Percentiles rank a stretch among this genome's conserved stretches.
These are phyloP conservation scores for Lathyrus aphaca DNA, from an alignment of 306 rosid genomes.

Conservation along the genomic window DNA sequence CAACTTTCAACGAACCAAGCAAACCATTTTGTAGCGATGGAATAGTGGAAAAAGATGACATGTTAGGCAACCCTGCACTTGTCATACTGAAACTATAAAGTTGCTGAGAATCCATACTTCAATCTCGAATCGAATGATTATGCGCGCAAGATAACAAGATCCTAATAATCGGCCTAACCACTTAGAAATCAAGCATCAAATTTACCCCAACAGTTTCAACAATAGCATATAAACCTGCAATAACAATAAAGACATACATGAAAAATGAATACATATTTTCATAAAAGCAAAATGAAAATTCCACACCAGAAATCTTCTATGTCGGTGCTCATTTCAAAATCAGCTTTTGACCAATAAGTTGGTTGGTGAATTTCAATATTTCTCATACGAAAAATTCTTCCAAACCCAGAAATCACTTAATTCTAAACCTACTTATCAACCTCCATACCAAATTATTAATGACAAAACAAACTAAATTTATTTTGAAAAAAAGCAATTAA, in stretches of 20 bases:
- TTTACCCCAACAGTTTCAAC: conserved; percentile 17
- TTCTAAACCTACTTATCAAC: neutral
- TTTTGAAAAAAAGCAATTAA: neutral
- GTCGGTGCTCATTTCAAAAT: neutral
- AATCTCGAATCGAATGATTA: conserved; percentile 50
- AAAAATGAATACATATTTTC: conserved; percentile 18
- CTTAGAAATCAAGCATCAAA: conserved; percentile 34
- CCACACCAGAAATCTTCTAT: neutral
- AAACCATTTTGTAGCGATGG: conserved; percentile 59
- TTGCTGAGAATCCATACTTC: conserved; percentile 79
- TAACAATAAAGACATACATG: conserved; percentile 32
- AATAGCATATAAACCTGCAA: conserved; percentile 50
- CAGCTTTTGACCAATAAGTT: neutral
- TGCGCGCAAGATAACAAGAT: neutral
- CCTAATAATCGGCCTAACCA: conserved; percentile 3
- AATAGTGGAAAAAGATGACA: conserved; percentile 57
- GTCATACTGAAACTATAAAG: conserved; percentile 56
- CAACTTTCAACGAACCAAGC: conserved; percentile 67
- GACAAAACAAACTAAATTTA: neutral
- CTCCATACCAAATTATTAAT: conserved; percentile 26
- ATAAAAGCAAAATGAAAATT: conserved; percentile 6
- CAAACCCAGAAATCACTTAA: conserved; percentile 11
- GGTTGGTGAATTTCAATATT: conserved; percentile 10
- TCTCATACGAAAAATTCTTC: neutral
- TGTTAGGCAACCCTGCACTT: conserved; percentile 59